These are phyloP conservation scores for Globisporangium mamillatum DNA, from an alignment of 352 stramenopile species.

Conservation along the genomic window DNA sequence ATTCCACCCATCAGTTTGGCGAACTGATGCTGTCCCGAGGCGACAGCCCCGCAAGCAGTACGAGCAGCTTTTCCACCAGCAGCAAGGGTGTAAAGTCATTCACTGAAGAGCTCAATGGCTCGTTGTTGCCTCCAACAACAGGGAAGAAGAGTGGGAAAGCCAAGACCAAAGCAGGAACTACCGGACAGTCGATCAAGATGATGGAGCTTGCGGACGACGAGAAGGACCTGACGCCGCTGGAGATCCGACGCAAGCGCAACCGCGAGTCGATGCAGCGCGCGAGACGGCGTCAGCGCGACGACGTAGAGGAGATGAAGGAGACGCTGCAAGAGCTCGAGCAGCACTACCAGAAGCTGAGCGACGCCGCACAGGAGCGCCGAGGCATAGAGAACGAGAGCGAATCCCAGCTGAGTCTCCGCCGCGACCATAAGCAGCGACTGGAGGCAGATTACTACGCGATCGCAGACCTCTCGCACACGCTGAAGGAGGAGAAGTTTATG, in stretches of 20 bases:
- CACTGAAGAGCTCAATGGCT: neutral
- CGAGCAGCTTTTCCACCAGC: constrained; percentile 1
- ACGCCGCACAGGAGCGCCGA: constrained; percentile 29
- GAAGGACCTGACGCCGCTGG: constrained; percentile 37
- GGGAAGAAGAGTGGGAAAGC: constrained; percentile 10
- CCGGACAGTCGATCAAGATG: neutral
- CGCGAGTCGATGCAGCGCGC: constrained; percentile 56
- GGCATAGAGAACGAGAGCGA: neutral
- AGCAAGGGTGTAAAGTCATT: neutral
- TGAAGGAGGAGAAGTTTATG: constrained; percentile 69
- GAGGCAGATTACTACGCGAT: constrained; percentile 52
- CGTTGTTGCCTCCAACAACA: neutral
- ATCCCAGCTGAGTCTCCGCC: neutral
- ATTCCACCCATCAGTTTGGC: neutral
- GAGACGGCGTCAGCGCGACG: constrained; percentile 39
- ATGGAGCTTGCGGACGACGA: constrained; percentile 25
- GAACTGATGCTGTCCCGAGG: constrained; percentile 3
- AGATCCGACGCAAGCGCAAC: constrained; percentile 53
- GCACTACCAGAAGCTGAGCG: constrained; percentile 41
- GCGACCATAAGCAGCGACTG: constrained; percentile 11
- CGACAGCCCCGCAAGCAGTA: constrained; percentile 5
- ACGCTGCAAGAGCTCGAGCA: constrained; percentile 43
- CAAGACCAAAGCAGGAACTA: neutral
- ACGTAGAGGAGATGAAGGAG: constrained; percentile 48
- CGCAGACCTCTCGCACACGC: constrained; percentile 47